Evolutionary conservation across 371 early-diverging fungal species (phyloP), one percentile per base, ranked within the genome.

Genomic region (Nematocida displodere): DNA sequence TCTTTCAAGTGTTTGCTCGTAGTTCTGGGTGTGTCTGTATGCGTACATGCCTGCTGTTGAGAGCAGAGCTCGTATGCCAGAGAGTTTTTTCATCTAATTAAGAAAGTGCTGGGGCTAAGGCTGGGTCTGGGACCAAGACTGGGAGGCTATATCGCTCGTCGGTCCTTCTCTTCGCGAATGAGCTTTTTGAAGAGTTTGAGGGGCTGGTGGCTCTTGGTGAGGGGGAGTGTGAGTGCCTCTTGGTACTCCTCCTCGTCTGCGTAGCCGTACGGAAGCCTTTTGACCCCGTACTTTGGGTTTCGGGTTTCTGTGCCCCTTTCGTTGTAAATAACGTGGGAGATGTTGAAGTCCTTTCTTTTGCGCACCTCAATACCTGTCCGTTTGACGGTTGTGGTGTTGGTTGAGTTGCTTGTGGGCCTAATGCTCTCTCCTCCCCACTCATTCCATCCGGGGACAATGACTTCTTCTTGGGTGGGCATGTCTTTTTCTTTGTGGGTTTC

Each of bases 251-350:
- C 77, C 46, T 50, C 52, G 37, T 63, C 50, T 1, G 52, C 64
- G 46, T 79, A 79, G 50, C 81, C 81, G 64, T 64, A 77, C 3
- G 81, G 82, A 1, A 81, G 44, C 0, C 7, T 36, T 4, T 52
- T 36, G 37, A 66, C 26, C 37, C 56, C 52, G 50, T 81, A 82
- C 54, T 80, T 82, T 22, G 64, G 53, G 34, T 81, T 67, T 20
- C 62, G 39, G 2, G 42, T 61, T 20, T 20, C 15, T 11, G 3
- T 2, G 17, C 42, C 48, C 7, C 66, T 65, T 64, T 84, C 80
- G 54, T 84, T 84, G 52, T 81, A 77, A 26, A 84, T 82, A 13
- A 84, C 78, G 64, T 84, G 79, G 7, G 63, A 61, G n/a, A 49
- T 42, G 22, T 39, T 46, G 59, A 77, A 82, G 61, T 84, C 84